Base-by-base conservation (phyloP, 441 rosid genomes). In the Croton setiger region DNA sequence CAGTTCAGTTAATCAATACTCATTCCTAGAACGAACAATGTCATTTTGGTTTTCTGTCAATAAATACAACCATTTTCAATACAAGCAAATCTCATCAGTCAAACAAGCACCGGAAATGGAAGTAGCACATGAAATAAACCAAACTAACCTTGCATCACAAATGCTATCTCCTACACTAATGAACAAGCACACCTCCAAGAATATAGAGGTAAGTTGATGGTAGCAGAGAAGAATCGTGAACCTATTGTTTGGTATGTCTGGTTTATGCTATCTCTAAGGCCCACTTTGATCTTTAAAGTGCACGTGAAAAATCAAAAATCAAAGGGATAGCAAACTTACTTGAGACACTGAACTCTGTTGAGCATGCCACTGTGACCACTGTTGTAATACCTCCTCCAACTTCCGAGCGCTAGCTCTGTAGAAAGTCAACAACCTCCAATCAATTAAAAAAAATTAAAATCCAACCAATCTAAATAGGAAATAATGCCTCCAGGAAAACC, bases 301-400 rank as follows among this genome's bases (percentile, higher is more conserved):
- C 15, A 31, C 4, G 31, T 23, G 14, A 66, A 56, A 66, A 58
- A 11, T 31, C 21, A 7, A 18, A 27, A 27, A 44, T 9, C 45
- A 31, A 35, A 31, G 31, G 17, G 9, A 37, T 37, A 20, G 51
- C 10, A 68, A 18, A 80, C 83, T 75, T 79, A 91, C 98, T 78
- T 75, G 82, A 54, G 80, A 57, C 51, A 82, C 81, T 62, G 87
- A 81, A 79, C 61, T 76, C 59, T 71, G 84, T 66, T 82, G 86
- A 48, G 87, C 85, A 73, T 92, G 96, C 98, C 99, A 96, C 66
- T 86, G 89, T 63, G 98, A 93, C 99, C 99, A 96, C 73, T 91
- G 81, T 77, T 82, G 90, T 79, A 96, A 80, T 68, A 93, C 75
- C 70, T 84, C 89, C 75, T 87, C 93, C 64, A 91, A 89, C 83